Evolutionary conservation across 2,329 filamentous ascomycete genomes (phyloP).

Genomic region (Elsinoe fawcettii): DNA sequence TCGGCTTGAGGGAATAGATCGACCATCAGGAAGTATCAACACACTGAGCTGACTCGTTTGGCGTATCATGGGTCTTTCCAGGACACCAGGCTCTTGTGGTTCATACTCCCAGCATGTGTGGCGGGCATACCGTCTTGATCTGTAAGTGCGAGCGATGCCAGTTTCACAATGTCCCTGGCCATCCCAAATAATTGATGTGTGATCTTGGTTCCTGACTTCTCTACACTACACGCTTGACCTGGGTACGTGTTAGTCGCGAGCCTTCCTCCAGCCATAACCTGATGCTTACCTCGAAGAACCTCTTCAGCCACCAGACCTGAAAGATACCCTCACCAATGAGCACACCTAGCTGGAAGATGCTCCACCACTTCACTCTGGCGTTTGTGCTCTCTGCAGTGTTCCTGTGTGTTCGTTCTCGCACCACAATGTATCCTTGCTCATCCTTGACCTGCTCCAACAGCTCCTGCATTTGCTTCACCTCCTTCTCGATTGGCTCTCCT

Average conservation of each 20-base stretch:
- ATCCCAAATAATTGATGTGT: too few relatives aligned
- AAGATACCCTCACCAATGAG: constrained; percentile 89
- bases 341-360: constrained; percentile 86
- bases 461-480: constrained; percentile 80
- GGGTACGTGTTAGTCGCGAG: constrained; percentile 20
- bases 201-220: constrained; percentile 9
- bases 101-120: too few relatives aligned
- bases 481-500: constrained; percentile 79
- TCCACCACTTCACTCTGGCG: constrained; percentile 98
- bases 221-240: constrained; percentile 33
- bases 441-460: constrained; percentile 89
- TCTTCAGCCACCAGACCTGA: constrained; percentile 98
- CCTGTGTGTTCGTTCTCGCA: constrained; percentile 90
- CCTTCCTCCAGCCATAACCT: constrained; percentile 25
- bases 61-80: too few relatives aligned
- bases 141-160: too few relatives aligned
- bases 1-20: neutral
- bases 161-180: too few relatives aligned
- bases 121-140: too few relatives aligned
- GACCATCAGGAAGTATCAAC: neutral
- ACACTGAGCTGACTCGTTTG: neutral
- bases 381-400: constrained; percentile 99
- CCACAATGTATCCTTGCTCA: constrained; percentile 93
- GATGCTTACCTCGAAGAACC: constrained; percentile 76
- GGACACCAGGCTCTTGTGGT: too few relatives aligned